Evolutionary conservation across 1,139 yeast species (phyloP).

Genomic region (Kodamaea sp.): DNA sequence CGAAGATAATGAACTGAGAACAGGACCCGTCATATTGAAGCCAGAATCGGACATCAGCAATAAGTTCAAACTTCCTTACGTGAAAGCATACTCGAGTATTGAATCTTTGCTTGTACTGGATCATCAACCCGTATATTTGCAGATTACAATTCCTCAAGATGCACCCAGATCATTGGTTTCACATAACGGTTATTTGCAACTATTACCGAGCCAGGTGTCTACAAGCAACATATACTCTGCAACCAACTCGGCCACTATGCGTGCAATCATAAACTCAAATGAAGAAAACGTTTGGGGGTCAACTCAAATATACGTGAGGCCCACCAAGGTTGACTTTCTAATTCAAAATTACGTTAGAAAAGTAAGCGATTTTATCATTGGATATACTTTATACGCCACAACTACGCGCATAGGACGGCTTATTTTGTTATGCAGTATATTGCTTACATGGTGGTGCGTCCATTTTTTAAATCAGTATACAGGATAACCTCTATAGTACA

Average conservation of each 20-base stretch:
- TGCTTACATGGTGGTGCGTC: slow-evolving; percentile 7
- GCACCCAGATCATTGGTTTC: slow-evolving; percentile 44
- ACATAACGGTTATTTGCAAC: slow-evolving; percentile 39
- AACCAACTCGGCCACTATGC: slow-evolving; percentile 17
- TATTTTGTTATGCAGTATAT: slow-evolving; percentile 10
- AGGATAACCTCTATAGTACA: neutral
- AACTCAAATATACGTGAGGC: slow-evolving; percentile 42
- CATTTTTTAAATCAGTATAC: neutral
- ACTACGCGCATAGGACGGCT: slow-evolving; percentile 42
- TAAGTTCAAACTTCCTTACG: slow-evolving; percentile 18
- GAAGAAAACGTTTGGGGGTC: slow-evolving; percentile 37
- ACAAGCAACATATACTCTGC: slow-evolving; percentile 10
- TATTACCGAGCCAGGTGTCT: slow-evolving; percentile 25
- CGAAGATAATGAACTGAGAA: slow-evolving; percentile 12
- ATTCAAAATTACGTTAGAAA: slow-evolving; percentile 29
- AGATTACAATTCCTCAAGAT: slow-evolving; percentile 37
- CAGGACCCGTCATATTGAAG: neutral
- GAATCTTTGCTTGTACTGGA: slow-evolving; percentile 33
- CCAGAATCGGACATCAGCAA: slow-evolving; percentile 4
- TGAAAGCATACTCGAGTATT: slow-evolving; percentile 41
- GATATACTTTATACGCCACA: slow-evolving; percentile 37
- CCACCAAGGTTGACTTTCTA: slow-evolving; percentile 36
- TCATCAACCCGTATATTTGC: slow-evolving; percentile 45
- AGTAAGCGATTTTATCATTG: slow-evolving; percentile 34
- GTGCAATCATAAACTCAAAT: slow-evolving; percentile 6